These are phyloP conservation scores for Talaromyces thailandensis DNA, from an alignment of 495 filamentous ascomycete species.

Conservation along the genomic window DNA sequence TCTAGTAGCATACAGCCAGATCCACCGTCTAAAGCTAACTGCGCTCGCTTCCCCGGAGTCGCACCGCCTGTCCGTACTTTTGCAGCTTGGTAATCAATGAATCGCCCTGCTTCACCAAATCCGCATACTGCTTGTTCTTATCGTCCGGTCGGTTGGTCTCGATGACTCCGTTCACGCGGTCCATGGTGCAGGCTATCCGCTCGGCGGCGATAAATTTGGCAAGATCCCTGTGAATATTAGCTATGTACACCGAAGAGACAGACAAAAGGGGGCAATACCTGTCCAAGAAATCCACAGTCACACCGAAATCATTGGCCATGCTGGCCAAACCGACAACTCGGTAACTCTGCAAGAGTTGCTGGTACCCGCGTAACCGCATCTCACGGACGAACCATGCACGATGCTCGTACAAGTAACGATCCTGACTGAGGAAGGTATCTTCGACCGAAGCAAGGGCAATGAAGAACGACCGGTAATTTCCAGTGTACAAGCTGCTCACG, in stretches of 20 bases:
- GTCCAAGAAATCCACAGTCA: conserved; percentile 91
- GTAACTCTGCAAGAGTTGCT: conserved; percentile 95
- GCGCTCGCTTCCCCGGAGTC: conserved; percentile 88
- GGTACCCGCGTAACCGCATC: conserved; percentile 92
- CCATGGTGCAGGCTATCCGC: conserved; percentile 91
- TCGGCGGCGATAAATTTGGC: conserved; percentile 95
- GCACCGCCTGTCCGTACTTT: conserved; percentile 95
- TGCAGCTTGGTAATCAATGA: conserved; percentile 96
- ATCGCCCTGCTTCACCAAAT: conserved; percentile 95
- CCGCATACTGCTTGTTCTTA: conserved; percentile 98
- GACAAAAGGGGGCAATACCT: conserved; percentile 46
- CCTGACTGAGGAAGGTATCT: conserved; percentile 85
- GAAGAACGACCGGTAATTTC: conserved; percentile 91
- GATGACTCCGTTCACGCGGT: conserved; percentile 94
- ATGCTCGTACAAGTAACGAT: conserved; percentile 91
- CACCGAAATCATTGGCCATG: conserved; percentile 95
- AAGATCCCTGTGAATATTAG: conserved; percentile 56
- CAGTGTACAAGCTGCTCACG: conserved; percentile 83
- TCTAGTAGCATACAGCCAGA: conserved; percentile 2
- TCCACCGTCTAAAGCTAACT: conserved; percentile 26
- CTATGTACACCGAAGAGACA: conserved; percentile 1
- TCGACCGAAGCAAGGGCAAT: conserved; percentile 83
- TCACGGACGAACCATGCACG: conserved; percentile 93
- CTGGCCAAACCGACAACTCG: conserved; percentile 88
- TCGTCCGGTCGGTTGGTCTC: conserved; percentile 96